phyloP scores from a whole-genome alignment of 1,284 basidiomycete species.

The Cutaneotrichosporon cyanovorans region DNA sequence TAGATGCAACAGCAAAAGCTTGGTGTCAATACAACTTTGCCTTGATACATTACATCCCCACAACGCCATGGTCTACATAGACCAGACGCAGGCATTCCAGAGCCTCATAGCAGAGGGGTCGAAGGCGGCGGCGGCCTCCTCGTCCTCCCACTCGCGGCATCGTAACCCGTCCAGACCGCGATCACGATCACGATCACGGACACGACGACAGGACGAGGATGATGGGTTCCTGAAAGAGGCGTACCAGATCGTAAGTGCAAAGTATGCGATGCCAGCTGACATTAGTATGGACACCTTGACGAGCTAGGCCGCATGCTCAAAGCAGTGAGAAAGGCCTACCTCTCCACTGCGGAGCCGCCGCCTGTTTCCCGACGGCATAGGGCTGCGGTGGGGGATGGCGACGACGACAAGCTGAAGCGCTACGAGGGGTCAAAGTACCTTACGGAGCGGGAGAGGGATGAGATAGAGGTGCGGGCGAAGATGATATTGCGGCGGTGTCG shows the following conservation, averaged over 20 bases:
- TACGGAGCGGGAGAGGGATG: slow-evolving; percentile 52
- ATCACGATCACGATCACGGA: too few species aligned
- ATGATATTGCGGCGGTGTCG: slow-evolving; percentile 50
- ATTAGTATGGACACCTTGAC: slow-evolving; percentile 37
- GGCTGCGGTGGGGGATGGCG: background rate
- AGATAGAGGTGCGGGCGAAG: slow-evolving; percentile 53
- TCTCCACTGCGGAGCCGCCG: slow-evolving; percentile 34
- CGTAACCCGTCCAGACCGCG: background rate
- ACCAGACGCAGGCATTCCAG: slow-evolving; percentile 21
- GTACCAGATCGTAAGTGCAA: slow-evolving; percentile 39
- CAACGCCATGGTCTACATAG: slow-evolving; percentile 17
- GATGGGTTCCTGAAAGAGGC: slow-evolving; percentile 43
- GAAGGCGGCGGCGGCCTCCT: background rate
- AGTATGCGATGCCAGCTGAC: background rate
- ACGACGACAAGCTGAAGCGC: slow-evolving; percentile 21
- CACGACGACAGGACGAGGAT: slow-evolving; percentile 4
- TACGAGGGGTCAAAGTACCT: slow-evolving; percentile 47
- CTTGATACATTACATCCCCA: too few species aligned
- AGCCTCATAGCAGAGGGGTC: slow-evolving; percentile 17
- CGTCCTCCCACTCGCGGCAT: slow-evolving; percentile 17
- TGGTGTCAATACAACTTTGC: too few species aligned
- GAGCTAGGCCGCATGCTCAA: slow-evolving; percentile 30
- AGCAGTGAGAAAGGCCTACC: slow-evolving; percentile 42
- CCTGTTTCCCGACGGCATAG: slow-evolving; percentile 22
- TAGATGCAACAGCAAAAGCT: too few species aligned